Conservation (phyloP, 495 filamentous ascomycete species). For the Pyrenula aspistea region DNA sequence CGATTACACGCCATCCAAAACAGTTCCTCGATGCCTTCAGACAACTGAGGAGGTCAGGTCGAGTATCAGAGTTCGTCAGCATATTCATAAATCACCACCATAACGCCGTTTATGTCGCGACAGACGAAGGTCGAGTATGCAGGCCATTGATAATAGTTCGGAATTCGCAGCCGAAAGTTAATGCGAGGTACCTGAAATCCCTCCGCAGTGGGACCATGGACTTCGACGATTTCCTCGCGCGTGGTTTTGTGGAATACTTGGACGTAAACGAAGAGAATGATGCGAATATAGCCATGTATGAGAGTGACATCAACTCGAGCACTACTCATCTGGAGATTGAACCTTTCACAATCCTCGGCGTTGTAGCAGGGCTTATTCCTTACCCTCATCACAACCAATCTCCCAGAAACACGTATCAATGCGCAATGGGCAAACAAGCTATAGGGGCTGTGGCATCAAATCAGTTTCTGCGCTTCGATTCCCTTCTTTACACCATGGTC, state of each 20-base stretch:
- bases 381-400: constrained; percentile 99
- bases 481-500: constrained; percentile 87
- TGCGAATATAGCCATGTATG: constrained; percentile 79
- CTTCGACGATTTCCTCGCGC: constrained; percentile 86
- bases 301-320: constrained; percentile 62
- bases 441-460: constrained; percentile 97
- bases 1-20: constrained; percentile 70
- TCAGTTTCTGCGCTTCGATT: constrained; percentile 92
- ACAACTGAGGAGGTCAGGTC: constrained; percentile 69
- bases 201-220: constrained; percentile 68
- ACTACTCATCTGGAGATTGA: constrained; percentile 96
- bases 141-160: constrained; percentile 90
- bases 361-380: constrained; percentile 90
- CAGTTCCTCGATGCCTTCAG: constrained; percentile 75
- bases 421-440: constrained; percentile 99
- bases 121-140: constrained; percentile 93
- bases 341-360: constrained; percentile 94
- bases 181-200: constrained; percentile 58
- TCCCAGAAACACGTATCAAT: constrained; percentile 97
- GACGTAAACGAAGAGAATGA: constrained; percentile 99
- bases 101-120: constrained; percentile 84
- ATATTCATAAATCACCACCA: constrained; percentile 92
- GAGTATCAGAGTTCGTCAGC: constrained; percentile 87
- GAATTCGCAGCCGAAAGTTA: constrained; percentile 68
- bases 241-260: constrained; percentile 87